Evolutionary conservation across 257 asterid genomes (phyloP).

Genomic region (Coffea canephora): DNA sequence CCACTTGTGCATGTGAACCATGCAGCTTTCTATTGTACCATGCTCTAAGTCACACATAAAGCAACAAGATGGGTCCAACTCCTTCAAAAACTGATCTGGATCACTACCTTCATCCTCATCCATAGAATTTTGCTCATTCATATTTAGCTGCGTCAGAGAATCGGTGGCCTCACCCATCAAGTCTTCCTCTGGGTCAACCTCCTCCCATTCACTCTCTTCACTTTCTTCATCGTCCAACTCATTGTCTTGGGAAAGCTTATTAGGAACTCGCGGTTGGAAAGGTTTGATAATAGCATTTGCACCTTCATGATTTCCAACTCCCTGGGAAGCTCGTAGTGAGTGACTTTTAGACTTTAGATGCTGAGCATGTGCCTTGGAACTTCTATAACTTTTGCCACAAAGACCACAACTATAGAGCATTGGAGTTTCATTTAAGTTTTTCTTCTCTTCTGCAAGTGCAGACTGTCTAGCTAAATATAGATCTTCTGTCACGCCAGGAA

Average conservation of each 20-base stretch:
- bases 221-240: slow-evolving; percentile 59
- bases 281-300: slow-evolving; percentile 66
- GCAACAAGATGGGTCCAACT: slow-evolving; percentile 72
- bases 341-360: slow-evolving; percentile 81
- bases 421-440: slow-evolving; percentile 58
- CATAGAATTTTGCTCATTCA: slow-evolving; percentile 34
- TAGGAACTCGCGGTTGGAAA: slow-evolving; percentile 40
- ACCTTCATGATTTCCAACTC: slow-evolving; percentile 33
- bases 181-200: slow-evolving; percentile 69
- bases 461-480: slow-evolving; percentile 77
- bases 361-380: slow-evolving; percentile 83
- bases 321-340: slow-evolving; percentile 53
- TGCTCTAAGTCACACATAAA: slow-evolving; percentile 83
- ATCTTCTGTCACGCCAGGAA: slow-evolving; percentile 91
- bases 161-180: slow-evolving; percentile 44
- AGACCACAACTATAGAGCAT: slow-evolving; percentile 77
- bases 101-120: slow-evolving; percentile 34
- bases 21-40: slow-evolving; percentile 67
- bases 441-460: slow-evolving; percentile 69
- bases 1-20: slow-evolving; percentile 92
- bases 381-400: slow-evolving; percentile 84
- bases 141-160: slow-evolving; percentile 44
- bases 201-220: slow-evolving; percentile 90
- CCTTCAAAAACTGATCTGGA: slow-evolving; percentile 31
- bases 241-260: slow-evolving; percentile 34